These are phyloP conservation scores for Pyricularia pennisetigena DNA, from an alignment of 2,329 filamentous ascomycete species.

Conservation along the genomic window DNA sequence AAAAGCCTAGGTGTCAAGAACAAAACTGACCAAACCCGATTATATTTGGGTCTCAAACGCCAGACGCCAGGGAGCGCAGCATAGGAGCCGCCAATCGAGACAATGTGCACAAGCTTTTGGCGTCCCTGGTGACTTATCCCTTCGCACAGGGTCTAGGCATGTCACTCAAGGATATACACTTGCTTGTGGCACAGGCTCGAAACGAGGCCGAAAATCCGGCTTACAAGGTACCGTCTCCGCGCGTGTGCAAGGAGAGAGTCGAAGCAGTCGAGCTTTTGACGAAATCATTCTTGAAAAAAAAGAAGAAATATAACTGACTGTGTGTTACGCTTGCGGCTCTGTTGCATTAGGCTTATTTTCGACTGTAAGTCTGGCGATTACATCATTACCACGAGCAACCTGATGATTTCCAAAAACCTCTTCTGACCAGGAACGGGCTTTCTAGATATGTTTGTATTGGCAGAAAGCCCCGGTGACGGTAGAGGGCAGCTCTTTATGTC, in stretches of 20 bases:
- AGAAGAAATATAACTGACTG: neutral
- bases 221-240: conserved; percentile 38
- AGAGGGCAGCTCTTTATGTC: too few species aligned
- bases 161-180: conserved; percentile 45
- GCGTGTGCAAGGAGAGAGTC: neutral
- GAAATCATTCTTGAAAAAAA: neutral
- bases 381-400: neutral
- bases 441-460: conserved; percentile 53
- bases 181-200: conserved; percentile 45
- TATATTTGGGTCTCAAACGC: neutral
- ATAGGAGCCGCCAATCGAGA: conserved; percentile 44
- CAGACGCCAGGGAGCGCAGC: conserved; percentile 40
- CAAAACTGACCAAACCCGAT: neutral
- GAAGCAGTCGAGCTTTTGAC: neutral
- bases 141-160: conserved; percentile 29
- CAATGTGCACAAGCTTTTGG: conserved; percentile 43
- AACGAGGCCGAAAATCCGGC: conserved; percentile 40
- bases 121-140: conserved; percentile 22
- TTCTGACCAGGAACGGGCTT: neutral
- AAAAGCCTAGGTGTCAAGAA: neutral
- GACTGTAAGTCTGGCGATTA: conserved; percentile 34
- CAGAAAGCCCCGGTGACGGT: conserved; percentile 34
- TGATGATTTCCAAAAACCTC: neutral
- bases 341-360: conserved; percentile 45
- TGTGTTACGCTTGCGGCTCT: neutral